phyloP scores from a whole-genome alignment of 1,284 basidiomycete genomes.

The Bjerkandera adusta region DNA sequence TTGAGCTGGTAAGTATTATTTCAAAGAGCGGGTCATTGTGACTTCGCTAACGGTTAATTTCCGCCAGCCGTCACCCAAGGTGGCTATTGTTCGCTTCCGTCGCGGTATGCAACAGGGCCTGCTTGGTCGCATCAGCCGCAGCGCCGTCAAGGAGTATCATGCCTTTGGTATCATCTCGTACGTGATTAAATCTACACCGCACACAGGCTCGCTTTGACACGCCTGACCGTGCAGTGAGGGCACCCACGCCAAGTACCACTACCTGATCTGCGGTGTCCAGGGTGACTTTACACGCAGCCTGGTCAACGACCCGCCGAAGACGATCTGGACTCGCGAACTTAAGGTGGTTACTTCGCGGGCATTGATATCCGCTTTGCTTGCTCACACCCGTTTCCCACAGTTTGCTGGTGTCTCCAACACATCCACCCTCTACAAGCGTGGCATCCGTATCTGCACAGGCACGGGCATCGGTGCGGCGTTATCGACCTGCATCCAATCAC shows the following conservation, averaged over 20 bases:
- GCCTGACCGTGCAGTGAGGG: slow-evolving; percentile 51
- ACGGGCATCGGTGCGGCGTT: slow-evolving; percentile 76
- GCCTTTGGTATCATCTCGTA: slow-evolving; percentile 60
- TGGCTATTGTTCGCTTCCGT: slow-evolving; percentile 56
- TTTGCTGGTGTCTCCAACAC: slow-evolving; percentile 81
- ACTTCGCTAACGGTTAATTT: not conserved
- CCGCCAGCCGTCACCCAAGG: slow-evolving; percentile 55
- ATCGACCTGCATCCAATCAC: slow-evolving; percentile 71
- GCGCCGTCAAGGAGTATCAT: slow-evolving; percentile 59
- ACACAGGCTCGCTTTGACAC: slow-evolving; percentile 14
- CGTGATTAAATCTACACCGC: too few relatives aligned
- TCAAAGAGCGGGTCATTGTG: not conserved
- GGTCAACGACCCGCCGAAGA: slow-evolving; percentile 64
- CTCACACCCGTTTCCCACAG: slow-evolving; percentile 32
- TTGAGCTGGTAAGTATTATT: slow-evolving; percentile 63
- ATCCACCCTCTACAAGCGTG: slow-evolving; percentile 69
- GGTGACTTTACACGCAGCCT: slow-evolving; percentile 73
- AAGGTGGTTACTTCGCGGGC: slow-evolving; percentile 43
- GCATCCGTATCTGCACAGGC: slow-evolving; percentile 75
- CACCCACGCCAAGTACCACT: slow-evolving; percentile 67
- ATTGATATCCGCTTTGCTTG: not conserved
- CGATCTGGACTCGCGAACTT: slow-evolving; percentile 70
- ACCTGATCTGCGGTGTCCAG: slow-evolving; percentile 76
- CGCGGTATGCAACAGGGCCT: slow-evolving; percentile 66
- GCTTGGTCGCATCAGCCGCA: slow-evolving; percentile 54